A percentile compares a stretch with the other conserved stretches of the same genome.
phyloP scores from a whole-genome alignment of 768 basidiomycete species.

The Baorangia bicolor region DNA sequence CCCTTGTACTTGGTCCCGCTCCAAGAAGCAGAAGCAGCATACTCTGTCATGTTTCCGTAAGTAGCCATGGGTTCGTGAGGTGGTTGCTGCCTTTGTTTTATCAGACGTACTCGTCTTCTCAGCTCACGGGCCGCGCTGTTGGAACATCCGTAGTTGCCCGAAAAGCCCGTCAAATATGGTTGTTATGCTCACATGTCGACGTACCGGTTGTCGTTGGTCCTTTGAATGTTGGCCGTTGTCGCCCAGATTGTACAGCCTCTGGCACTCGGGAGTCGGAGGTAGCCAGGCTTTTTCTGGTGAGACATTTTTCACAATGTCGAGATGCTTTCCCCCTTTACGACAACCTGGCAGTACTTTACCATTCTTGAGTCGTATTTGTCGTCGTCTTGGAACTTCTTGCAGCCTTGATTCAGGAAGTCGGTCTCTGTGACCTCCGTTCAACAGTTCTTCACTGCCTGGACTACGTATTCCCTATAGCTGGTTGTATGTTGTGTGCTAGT shows the following conservation, averaged over 20 bases:
- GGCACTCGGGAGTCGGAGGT: neutral
- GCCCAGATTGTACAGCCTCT: neutral
- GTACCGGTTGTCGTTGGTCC: neutral
- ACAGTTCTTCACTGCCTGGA: neutral
- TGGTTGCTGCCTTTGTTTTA: neutral
- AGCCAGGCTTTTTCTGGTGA: too few relatives aligned
- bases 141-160: neutral
- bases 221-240: neutral
- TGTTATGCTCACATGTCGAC: neutral
- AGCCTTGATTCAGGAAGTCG: neutral
- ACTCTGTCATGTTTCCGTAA: constrained; percentile 28
- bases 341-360: neutral
- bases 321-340: neutral
- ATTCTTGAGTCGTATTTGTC: neutral
- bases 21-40: constrained; percentile 28
- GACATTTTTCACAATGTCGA: neutral
- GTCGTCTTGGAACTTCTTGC: neutral
- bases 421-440: neutral
- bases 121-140: neutral
- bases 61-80: neutral
- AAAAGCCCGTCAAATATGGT: neutral
- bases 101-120: neutral
- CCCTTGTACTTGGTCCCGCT: constrained; percentile 27
- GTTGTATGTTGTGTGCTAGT: too few relatives aligned
- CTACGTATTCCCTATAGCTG: neutral